Base-by-base conservation (phyloP, 2,329 filamentous ascomycete species). In the Chalara sp. region DNA sequence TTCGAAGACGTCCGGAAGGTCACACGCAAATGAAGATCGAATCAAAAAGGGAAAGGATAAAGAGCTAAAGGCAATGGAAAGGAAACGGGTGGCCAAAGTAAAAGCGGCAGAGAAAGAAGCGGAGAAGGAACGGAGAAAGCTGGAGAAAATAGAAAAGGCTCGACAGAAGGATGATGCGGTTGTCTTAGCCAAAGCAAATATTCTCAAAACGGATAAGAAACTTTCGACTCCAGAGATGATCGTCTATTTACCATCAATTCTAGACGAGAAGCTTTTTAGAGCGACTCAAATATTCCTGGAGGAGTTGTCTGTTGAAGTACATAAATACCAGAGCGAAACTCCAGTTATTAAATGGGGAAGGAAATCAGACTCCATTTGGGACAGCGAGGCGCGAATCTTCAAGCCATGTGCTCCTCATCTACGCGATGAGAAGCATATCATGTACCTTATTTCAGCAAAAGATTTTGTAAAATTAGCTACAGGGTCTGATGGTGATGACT, bases 181-280 rank as follows among this genome's bases (percentile, higher is more conserved):
- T 6, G 84, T 87, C 6, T 68, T 91, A 28, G 80, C 81, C 3
- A 82, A 87, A 55, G 86, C 83, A 41, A 92, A 92, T 67, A 89
- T 85, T 61, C 69, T 84, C 7, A 81, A 81, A 47, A 81, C 80
- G 0, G 83, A 89, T 68, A 89, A 88, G 68, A 89, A 87, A 58
- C 70, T 83, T 0, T 86, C 86, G 0, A 79, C 82, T 0, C 77
- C 77, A 0, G 87, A 93, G 65, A 92, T 93, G 87, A 83, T 92
- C 47, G 75, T 89, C 1, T 80, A 88, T 58, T 70, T 92, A 29
- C 78, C 87, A 0, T 67, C 69, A 0, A 76, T 74, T 1, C 68
- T 92, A 11, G 67, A 76, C 28, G 66, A 64, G 7, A 70, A 67
- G 0, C 62, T 76, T 29, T 70, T 63, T 29, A 65, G 72, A 1